Percentiles rank a stretch among this genome's conserved stretches.
Evolutionary conservation across 2,329 filamentous ascomycete genomes (phyloP).

Genomic region (Sarocladium brachiariae): DNA sequence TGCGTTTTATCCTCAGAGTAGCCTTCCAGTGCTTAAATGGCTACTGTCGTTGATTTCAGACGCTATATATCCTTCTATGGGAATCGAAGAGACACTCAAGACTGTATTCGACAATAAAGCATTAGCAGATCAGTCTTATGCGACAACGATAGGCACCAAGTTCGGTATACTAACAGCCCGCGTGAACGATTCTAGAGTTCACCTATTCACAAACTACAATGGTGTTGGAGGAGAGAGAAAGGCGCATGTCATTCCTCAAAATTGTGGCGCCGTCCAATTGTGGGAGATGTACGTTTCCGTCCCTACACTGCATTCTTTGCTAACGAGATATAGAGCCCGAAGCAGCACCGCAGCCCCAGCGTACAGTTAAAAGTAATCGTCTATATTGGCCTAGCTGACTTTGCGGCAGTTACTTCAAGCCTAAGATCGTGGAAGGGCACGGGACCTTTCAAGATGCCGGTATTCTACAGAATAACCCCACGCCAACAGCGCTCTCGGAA

Average conservation of each 20-base stretch:
- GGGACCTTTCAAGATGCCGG: background rate
- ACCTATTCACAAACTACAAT: background rate
- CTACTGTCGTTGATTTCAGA: background rate
- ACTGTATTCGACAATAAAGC: background rate
- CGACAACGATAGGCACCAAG: background rate
- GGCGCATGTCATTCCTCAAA: background rate
- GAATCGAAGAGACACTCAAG: background rate
- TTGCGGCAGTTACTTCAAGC: background rate
- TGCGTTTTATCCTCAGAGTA: background rate
- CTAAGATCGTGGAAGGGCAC: background rate
- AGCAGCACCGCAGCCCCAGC: background rate
- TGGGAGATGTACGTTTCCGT: background rate
- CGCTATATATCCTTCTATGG: background rate
- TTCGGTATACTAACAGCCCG: background rate
- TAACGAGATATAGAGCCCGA: background rate
- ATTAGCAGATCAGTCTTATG: background rate
- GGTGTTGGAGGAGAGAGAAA: background rate
- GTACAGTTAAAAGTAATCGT: background rate
- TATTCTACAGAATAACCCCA: background rate
- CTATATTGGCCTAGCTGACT: background rate
- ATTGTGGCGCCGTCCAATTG: background rate
- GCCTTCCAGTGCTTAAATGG: background rate
- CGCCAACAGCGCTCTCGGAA: background rate
- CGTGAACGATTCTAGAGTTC: background rate
- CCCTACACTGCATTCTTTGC: background rate